Conservation (phyloP, 768 basidiomycete genomes). For the Jaapia argillacea region DNA sequence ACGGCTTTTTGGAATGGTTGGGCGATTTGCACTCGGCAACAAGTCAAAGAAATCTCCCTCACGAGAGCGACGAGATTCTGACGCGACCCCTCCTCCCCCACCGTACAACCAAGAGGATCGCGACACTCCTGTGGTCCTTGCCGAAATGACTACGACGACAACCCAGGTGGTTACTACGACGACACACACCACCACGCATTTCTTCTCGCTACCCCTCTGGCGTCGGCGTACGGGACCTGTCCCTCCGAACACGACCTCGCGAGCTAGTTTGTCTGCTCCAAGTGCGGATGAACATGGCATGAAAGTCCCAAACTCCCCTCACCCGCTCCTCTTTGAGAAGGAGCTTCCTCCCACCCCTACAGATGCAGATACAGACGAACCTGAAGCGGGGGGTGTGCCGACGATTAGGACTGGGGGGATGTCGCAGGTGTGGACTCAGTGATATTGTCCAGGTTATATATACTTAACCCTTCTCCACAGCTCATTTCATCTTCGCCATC, state of each 20-base stretch:
- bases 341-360: constrained; percentile 41
- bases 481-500: too few species aligned
- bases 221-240: constrained; percentile 33
- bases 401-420: too few species aligned
- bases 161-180: constrained; percentile 38
- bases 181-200: constrained; percentile 42
- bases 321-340: constrained; percentile 25
- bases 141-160: constrained; percentile 38
- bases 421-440: too few species aligned
- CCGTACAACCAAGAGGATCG: constrained; percentile 20
- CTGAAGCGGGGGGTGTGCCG: not conserved
- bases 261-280: not conserved
- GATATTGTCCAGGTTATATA: too few species aligned
- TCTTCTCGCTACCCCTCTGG: constrained; percentile 62
- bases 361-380: constrained; percentile 11
- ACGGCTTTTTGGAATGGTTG: constrained; percentile 24
- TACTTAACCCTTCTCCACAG: too few species aligned
- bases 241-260: not conserved
- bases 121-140: constrained; percentile 24
- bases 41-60: constrained; percentile 26
- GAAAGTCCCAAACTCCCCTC: constrained; percentile 13
- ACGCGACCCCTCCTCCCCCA: constrained; percentile 21
- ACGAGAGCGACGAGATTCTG: constrained; percentile 14
- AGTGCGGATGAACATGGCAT: constrained; percentile 16
- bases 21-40: constrained; percentile 25